Evolutionary conservation across 2,329 filamentous ascomycete species (phyloP).

Genomic region (Chlorencoelia australis): DNA sequence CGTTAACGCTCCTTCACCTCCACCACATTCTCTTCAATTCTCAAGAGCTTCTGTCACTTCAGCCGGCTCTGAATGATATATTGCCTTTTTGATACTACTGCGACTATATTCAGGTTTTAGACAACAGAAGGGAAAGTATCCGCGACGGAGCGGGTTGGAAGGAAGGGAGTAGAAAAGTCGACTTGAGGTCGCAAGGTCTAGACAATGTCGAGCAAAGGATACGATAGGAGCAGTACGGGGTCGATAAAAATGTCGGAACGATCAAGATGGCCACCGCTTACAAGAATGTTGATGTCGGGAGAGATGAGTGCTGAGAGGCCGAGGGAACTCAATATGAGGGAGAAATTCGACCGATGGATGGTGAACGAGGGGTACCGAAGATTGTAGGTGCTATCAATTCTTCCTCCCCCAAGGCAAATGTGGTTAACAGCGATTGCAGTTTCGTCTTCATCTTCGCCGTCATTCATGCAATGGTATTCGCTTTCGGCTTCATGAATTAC

Average conservation of each 20-base stretch:
- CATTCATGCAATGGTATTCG: slow-evolving; percentile 66
- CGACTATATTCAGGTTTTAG: slow-evolving; percentile 13
- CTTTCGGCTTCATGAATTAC: slow-evolving; percentile 73
- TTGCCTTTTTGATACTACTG: slow-evolving; percentile 16
- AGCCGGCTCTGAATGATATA: slow-evolving; percentile 30
- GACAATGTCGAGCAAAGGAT: slow-evolving; percentile 20
- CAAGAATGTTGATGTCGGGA: slow-evolving; percentile 72
- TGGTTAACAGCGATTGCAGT: slow-evolving; percentile 34
- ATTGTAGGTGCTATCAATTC: slow-evolving; percentile 47
- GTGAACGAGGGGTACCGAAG: slow-evolving; percentile 77
- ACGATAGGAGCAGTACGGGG: slow-evolving; percentile 19
- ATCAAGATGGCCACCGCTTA: slow-evolving; percentile 73
- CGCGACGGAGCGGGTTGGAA: slow-evolving; percentile 7
- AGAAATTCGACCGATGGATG: slow-evolving; percentile 80
- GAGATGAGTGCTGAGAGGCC: slow-evolving; percentile 69
- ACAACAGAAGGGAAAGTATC: slow-evolving; percentile 6
- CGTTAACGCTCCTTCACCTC: slow-evolving; percentile 3
- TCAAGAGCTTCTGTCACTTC: slow-evolving; percentile 24
- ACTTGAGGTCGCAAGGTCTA: slow-evolving; percentile 17
- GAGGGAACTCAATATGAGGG: slow-evolving; percentile 54
- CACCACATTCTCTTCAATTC: not conserved
- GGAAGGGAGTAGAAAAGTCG: slow-evolving; percentile 13
- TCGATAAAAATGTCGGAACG: slow-evolving; percentile 50
- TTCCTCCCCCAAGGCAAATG: not conserved
- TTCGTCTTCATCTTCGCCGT: slow-evolving; percentile 69